Base-by-base conservation (phyloP, 805 yeast species). In the Kodamaea fukazawae region DNA sequence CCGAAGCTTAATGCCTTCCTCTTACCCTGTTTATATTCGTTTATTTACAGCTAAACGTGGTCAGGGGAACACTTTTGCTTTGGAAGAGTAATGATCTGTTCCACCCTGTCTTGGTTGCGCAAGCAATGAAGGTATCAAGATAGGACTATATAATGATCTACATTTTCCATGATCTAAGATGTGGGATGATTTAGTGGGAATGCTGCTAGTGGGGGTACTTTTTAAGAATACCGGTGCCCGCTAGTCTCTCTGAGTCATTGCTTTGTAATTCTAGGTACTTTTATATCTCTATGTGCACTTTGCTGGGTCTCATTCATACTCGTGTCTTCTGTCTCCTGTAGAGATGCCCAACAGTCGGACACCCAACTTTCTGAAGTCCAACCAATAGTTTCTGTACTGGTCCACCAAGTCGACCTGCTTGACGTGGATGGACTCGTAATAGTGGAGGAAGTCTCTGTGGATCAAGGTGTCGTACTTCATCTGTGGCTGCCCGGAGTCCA, bases 1-100 rank as follows among this genome's bases (percentile, higher is more conserved):
- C 71, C 73, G 67, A 58, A 53, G 65, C 73, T 68, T 65, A 64
- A 47, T 57, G 73, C 73, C 73, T 69, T 67, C 72, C 72, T 59
- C 63, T 50, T 53, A 58, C 70, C 72, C 75, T 69, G 73, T 57
- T 57, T 45, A 63, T 67, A 69, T 69, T 69, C 75, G 70, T 47
- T 69, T 69, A 67, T 64, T 57, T 61, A 57, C 73, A 68, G 73
- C 68, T 51, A 67, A 69, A 69, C 66, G 47, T 68, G 73, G 73
- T 63, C 37, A 61, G 48, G 73, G 57, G 71, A 66, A 65, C 61
- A 66, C 71, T 65, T 62, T 63, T 67, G 73, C 65, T 53, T 58
- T 65, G 73, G 71, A 53, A 68, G 45, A 69, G 44, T 45, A 55
- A 63, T 43, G 73, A 52, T 69, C 73, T 60, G 57, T 69, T 69